These are phyloP conservation scores for Pichia sp. DNA, from an alignment of 1,139 yeast species.

Conservation along the genomic window DNA sequence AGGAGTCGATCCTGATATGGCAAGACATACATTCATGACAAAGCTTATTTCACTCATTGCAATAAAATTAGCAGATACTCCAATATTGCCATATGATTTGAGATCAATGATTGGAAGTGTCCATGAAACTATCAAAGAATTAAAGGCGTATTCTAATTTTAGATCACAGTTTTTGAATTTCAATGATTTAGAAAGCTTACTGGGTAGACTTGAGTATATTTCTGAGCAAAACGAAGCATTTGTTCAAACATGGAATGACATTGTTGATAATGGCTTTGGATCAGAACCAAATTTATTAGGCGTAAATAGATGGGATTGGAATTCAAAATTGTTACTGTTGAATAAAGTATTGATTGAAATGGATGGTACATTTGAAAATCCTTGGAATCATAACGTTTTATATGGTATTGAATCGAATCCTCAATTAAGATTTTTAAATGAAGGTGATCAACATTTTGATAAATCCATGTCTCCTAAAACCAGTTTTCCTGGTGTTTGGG, in stretches of 20 bases:
- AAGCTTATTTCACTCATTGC: constrained; percentile 49
- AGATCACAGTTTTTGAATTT: constrained; percentile 30
- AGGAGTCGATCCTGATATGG: constrained; percentile 50
- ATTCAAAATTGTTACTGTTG: constrained; percentile 52
- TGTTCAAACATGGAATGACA: constrained; percentile 49
- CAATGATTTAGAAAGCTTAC: constrained; percentile 26
- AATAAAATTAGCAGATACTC: constrained; percentile 60
- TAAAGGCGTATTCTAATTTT: constrained; percentile 37
- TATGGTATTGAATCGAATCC: constrained; percentile 69
- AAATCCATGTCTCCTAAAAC: constrained; percentile 20
- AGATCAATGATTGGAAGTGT: constrained; percentile 42
- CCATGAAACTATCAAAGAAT: constrained; percentile 40
- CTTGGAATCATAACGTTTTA: constrained; percentile 62
- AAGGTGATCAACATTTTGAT: constrained; percentile 23
- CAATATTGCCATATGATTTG: constrained; percentile 68
- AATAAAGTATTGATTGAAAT: constrained; percentile 48
- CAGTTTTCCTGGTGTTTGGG: constrained; percentile 66
- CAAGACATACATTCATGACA: constrained; percentile 51
- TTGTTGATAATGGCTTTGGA: constrained; percentile 36
- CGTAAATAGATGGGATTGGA: constrained; percentile 74
- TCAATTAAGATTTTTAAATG: constrained; percentile 28
- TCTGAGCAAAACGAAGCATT: constrained; percentile 40
- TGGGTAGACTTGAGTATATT: constrained; percentile 33
- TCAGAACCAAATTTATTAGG: constrained; percentile 67
- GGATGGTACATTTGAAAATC: constrained; percentile 45